Percentiles rank a stretch among this genome's conserved stretches.
Evolutionary conservation across 805 yeast species (phyloP).

Genomic region (Dipodascus geniculatus): DNA sequence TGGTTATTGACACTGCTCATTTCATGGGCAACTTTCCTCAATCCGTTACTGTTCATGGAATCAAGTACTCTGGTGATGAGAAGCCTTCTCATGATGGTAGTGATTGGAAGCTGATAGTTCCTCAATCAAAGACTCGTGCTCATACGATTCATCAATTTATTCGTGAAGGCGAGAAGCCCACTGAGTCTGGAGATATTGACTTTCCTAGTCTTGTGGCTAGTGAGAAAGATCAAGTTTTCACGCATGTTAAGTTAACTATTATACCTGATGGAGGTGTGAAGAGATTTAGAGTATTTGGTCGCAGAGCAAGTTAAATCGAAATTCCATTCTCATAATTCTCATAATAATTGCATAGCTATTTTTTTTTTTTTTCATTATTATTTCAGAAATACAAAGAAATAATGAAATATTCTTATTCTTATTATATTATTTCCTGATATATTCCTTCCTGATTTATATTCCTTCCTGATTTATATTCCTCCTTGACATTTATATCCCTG

Average conservation of each 20-base stretch:
- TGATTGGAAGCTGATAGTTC: constrained; percentile 56
- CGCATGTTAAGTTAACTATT: constrained; percentile 70
- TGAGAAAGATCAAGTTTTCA: constrained; percentile 25
- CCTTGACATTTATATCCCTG: too few relatives aligned
- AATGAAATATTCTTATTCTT: too few relatives aligned
- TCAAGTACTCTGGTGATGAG: constrained; percentile 26
- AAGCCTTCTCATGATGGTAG: constrained; percentile 32
- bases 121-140: constrained; percentile 64
- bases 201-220: constrained; percentile 13
- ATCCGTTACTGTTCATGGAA: constrained; percentile 55
- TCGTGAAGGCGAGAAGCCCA: constrained; percentile 10
- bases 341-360: too few relatives aligned
- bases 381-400: too few relatives aligned
- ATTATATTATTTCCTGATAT: too few relatives aligned
- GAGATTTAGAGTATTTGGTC: constrained; percentile 74
- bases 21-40: constrained; percentile 94
- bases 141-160: constrained; percentile 62
- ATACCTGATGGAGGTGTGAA: constrained; percentile 97
- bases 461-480: too few relatives aligned
- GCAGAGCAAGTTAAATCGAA: constrained; percentile 9
- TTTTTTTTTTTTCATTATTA: too few relatives aligned
- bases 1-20: constrained; percentile 84
- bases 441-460: too few relatives aligned
- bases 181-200: constrained; percentile 14
- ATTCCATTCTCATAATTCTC: too few relatives aligned